Evolutionary conservation across 345 rosid genomes (phyloP).

Genomic region (Excoecaria cochinchinensis): DNA sequence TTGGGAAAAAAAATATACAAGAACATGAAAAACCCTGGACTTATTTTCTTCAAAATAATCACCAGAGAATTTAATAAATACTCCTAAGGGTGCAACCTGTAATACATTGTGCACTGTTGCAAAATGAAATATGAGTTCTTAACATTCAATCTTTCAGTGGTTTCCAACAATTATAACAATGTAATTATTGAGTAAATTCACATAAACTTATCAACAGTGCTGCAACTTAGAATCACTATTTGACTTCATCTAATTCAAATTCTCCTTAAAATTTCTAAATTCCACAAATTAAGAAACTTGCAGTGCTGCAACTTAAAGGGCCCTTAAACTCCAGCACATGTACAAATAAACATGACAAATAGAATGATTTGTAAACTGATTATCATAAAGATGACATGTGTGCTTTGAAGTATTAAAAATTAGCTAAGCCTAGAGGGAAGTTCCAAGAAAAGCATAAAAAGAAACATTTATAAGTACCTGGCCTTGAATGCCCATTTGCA

Average conservation of each 20-base stretch:
- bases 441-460: conserved; percentile 7
- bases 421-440: neutral
- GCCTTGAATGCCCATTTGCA: conserved; percentile 95
- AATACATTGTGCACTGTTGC: neutral
- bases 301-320: neutral
- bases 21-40: too few relatives aligned
- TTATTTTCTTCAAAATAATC: neutral
- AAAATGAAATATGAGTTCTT: neutral
- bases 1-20: too few relatives aligned
- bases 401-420: neutral
- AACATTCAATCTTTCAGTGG: neutral
- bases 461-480: conserved; percentile 50
- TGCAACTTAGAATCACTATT: too few relatives aligned
- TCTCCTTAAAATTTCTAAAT: neutral
- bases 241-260: neutral
- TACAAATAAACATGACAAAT: neutral
- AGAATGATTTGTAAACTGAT: neutral
- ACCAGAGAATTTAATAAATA: neutral
- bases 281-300: neutral
- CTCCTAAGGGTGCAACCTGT: neutral
- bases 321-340: neutral
- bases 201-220: too few relatives aligned
- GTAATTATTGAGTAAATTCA: neutral
- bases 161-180: neutral
- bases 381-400: neutral